These are phyloP conservation scores for Marasmius fiardii DNA, from an alignment of 1,284 basidiomycete species.

Conservation along the genomic window DNA sequence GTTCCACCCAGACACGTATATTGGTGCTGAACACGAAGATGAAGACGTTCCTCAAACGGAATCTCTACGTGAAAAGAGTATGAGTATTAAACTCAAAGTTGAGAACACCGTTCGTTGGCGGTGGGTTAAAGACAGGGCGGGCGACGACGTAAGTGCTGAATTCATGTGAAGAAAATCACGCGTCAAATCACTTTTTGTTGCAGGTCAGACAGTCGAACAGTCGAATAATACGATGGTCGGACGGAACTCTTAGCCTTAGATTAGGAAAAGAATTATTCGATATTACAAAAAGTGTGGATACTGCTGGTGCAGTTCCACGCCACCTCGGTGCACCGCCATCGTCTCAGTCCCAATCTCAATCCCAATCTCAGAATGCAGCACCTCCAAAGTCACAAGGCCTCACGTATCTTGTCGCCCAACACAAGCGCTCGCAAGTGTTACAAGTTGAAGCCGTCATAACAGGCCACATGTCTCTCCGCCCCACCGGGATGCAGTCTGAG, in stretches of 20 bases:
- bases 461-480: conserved; percentile 80
- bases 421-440: conserved; percentile 80
- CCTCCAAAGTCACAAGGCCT: conserved; percentile 59
- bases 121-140: conserved; percentile 74
- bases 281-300: conserved; percentile 74
- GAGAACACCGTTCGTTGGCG: conserved; percentile 92
- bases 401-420: conserved; percentile 88
- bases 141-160: conserved; percentile 60
- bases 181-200: conserved; percentile 1
- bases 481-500: conserved; percentile 86
- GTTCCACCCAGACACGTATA: conserved; percentile 77
- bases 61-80: conserved; percentile 64
- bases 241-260: conserved; percentile 83
- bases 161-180: conserved; percentile 1
- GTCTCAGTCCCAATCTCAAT: conserved; percentile 35
- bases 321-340: conserved; percentile 43
- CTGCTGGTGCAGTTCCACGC: conserved; percentile 56
- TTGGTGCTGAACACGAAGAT: conserved; percentile 77
- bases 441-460: conserved; percentile 83
- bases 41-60: conserved; percentile 56
- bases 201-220: conserved; percentile 83
- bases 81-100: conserved; percentile 81
- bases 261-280: conserved; percentile 91
- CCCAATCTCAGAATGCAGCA: conserved; percentile 19
- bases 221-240: conserved; percentile 88